phyloP scores from a whole-genome alignment of 1,284 basidiomycete species.

The Stygiomarasmius scandens region DNA sequence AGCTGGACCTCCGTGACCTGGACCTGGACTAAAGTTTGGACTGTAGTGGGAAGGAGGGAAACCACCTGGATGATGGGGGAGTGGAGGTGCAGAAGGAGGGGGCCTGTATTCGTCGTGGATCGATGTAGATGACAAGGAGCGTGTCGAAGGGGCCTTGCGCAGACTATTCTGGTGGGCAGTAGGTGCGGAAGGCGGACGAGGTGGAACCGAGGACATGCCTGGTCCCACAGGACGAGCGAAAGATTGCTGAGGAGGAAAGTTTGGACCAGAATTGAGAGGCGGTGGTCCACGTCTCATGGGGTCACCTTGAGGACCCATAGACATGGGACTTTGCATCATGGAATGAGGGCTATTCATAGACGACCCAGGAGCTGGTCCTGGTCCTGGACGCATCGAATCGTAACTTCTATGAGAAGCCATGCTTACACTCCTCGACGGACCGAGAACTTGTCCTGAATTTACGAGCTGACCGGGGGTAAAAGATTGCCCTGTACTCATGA shows the following conservation, averaged over 20 bases:
- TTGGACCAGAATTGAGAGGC: not conserved
- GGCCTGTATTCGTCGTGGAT: slow-evolving; percentile 35
- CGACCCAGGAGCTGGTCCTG: too few relatives aligned
- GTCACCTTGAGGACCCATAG: not conserved
- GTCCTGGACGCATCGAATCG: not conserved
- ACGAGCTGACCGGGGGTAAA: slow-evolving; percentile 39
- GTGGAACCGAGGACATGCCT: slow-evolving; percentile 20
- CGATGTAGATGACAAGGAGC: slow-evolving; percentile 60
- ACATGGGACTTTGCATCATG: not conserved
- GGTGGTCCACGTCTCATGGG: not conserved
- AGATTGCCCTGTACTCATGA: slow-evolving; percentile 15
- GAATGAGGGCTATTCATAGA: slow-evolving; percentile 8
- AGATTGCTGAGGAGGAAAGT: slow-evolving; percentile 5
- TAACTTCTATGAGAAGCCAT: slow-evolving; percentile 27
- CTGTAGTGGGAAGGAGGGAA: slow-evolving; percentile 36
- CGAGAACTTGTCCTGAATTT: slow-evolving; percentile 30
- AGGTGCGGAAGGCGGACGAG: slow-evolving; percentile 46
- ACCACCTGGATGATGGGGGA: slow-evolving; percentile 47
- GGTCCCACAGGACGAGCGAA: slow-evolving; percentile 17
- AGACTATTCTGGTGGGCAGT: slow-evolving; percentile 40
- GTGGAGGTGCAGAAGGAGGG: slow-evolving; percentile 45
- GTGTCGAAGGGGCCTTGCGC: slow-evolving; percentile 61
- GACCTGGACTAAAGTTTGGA: slow-evolving; percentile 12
- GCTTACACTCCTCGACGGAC: slow-evolving; percentile 47
- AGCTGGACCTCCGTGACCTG: slow-evolving; percentile 30